Base-by-base conservation (phyloP, 169 alveolate species). In the Babesia divergens region DNA sequence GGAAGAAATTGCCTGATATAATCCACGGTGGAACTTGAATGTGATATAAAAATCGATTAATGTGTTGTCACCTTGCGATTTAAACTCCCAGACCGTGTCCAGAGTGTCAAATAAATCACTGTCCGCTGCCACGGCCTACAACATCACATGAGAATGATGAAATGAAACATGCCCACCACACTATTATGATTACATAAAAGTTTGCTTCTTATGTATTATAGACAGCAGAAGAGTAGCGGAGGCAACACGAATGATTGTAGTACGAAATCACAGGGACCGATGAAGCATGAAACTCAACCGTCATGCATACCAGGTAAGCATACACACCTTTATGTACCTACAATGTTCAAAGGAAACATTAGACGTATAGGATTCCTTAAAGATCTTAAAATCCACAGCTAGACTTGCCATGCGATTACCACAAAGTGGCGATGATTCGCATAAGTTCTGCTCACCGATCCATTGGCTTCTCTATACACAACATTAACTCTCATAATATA, bases 101-200 rank as follows among this genome's bases (percentile, higher is more conserved):
- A 76, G 34, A 2, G 31, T 44, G 16, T 76, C 85, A 51, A 76
- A 76, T 42, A 76, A 26, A 6, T 24, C 50, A 40, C 81, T 76
- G 40, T 76, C 81, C 18, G 77, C 74, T 5, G 85, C 85, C 5
- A 76, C 71, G 1, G 85, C 85, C 85, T 76, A 32, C 59, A 14
- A 4, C 16, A 11, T 40, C 47, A 40, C 16, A n/a, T n/a, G n/a
- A n/a, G n/a, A n/a, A n/a, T n/a, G n/a, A n/a, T n/a, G n/a, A n/a
- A n/a, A n/a, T n/a, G n/a, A n/a, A n/a, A n/a, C n/a, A n/a, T n/a
- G n/a, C n/a, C n/a, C n/a, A n/a, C n/a, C n/a, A n/a, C n/a, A n/a
- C n/a, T n/a, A n/a, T n/a, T n/a, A n/a, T n/a, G n/a, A n/a, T n/a
- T n/a, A n/a, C n/a, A n/a, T n/a, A n/a, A n/a, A n/a, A n/a, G n/a